Conservation (phyloP, 129 eudicot genomes). For the Flaveria trinervia region DNA sequence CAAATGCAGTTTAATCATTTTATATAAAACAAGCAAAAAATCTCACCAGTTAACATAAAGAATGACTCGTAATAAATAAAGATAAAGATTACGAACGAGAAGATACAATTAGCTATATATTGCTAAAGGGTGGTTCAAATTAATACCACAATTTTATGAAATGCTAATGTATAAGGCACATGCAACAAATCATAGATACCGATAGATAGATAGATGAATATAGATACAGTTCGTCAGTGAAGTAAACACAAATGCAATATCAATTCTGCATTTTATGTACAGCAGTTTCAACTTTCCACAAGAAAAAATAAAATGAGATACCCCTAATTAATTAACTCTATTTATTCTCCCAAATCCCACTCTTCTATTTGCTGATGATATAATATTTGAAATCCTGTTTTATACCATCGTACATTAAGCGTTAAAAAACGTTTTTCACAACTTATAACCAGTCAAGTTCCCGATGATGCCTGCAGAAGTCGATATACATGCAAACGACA, state of each 20-base stretch:
- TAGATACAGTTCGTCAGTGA: constrained; percentile 31
- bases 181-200: constrained; percentile 21
- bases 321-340: constrained; percentile 22
- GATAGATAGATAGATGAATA: constrained; percentile 17
- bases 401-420: constrained; percentile 30
- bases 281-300: constrained; percentile 31
- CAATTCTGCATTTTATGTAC: constrained; percentile 44
- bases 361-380: constrained; percentile 34
- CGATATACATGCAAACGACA: constrained; percentile 27
- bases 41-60: too few relatives aligned
- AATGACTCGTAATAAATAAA: too few relatives aligned
- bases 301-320: constrained; percentile 10
- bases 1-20: too few relatives aligned
- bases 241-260: constrained; percentile 25
- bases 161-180: not conserved
- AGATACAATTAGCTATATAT: too few relatives aligned
- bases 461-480: constrained; percentile 18
- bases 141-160: constrained; percentile 11
- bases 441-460: constrained; percentile 13
- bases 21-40: too few relatives aligned
- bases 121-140: too few relatives aligned
- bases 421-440: constrained; percentile 16
- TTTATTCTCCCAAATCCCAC: constrained; percentile 31
- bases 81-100: too few relatives aligned
- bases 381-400: constrained; percentile 29